Evolutionary conservation across 305 asterid species (phyloP), one percentile per base, ranked within the genome.

Genomic region (Solanum aculeatissimum): DNA sequence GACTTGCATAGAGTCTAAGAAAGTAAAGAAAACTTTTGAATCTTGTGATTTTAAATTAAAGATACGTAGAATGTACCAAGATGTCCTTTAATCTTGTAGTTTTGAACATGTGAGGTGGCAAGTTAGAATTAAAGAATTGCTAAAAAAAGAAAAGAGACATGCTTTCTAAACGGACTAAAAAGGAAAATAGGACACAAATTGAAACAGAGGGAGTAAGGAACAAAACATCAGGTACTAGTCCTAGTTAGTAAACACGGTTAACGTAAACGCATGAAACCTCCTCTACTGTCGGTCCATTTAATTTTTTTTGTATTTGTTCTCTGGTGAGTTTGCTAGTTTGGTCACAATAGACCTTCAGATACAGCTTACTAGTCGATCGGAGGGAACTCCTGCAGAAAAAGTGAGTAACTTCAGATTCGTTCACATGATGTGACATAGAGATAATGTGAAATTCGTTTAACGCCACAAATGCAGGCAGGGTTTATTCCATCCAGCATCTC

Each of bases 401-500:
- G 27, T 35, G 40, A 80, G 12, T 43, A 19, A 57, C 35, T 54
- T n/a, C 6, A 54, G 40, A 27, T 80, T 53, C 21, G 1, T 35
- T 11, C 32, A 10, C 23, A 42, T 80, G 35, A 29, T 7, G 21
- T 53, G 15, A 45, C 51, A 54, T 9, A 10, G 40, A 54, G 49
- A 71, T 84, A 42, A 35, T 38, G 3, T 2, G 58, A 40, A 71
- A 27, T 23, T 14, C 53, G 1, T 27, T 43, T 75, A 49, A 89
- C 88, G 65, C 70, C 63, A 40, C 89, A 75, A 84, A 89, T 80
- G 71, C 85, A 70, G 38, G 87, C 87, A 32, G 91, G 91, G 85
- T 87, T 83, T 27, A 86, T 42, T 83, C 91, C 91, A 21, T 88
- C 91, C 23, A 89, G 58, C 91, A 86, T 87, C 82, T 89, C 90